These are phyloP conservation scores for Ceraceosorus guamensis DNA, from an alignment of 1,284 basidiomycete species.

Conservation along the genomic window DNA sequence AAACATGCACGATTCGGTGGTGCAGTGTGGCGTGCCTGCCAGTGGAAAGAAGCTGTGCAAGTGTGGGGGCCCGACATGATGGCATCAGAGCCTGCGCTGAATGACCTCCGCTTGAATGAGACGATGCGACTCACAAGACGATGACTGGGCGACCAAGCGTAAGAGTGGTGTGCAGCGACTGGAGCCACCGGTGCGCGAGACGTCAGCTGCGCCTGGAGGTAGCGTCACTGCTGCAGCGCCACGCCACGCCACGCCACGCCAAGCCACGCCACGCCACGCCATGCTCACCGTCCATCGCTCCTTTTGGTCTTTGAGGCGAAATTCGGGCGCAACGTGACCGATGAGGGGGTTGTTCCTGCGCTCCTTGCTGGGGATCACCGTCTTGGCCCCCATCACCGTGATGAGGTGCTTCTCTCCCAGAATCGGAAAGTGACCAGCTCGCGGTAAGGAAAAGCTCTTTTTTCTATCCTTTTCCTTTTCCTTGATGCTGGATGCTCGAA, in stretches of 20 bases:
- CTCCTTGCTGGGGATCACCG: slow-evolving; percentile 28
- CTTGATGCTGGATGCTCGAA: no score
- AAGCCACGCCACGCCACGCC: slow-evolving; percentile 6
- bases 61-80: not conserved
- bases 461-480: no score
- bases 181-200: not conserved
- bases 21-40: slow-evolving; percentile 39
- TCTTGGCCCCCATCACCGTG: slow-evolving; percentile 16
- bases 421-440: slow-evolving; percentile 27
- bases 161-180: slow-evolving; percentile 36
- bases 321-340: slow-evolving; percentile 31
- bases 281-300: slow-evolving; percentile 17
- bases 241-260: slow-evolving; percentile 4
- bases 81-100: not conserved
- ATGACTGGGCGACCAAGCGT: slow-evolving; percentile 30
- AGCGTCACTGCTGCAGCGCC: not conserved
- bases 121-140: slow-evolving; percentile 13
- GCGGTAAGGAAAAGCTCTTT: slow-evolving; percentile 10
- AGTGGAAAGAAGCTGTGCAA: slow-evolving; percentile 31
- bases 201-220: not conserved
- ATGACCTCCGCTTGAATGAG: not conserved
- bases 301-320: slow-evolving; percentile 24
- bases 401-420: slow-evolving; percentile 22
- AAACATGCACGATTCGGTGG: slow-evolving; percentile 30
- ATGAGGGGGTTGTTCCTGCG: slow-evolving; percentile 19